Percentiles rank a stretch among this genome's conserved stretches.
These are phyloP conservation scores for Daldinia vernicosa DNA, from an alignment of 495 filamentous ascomycete species.

Conservation along the genomic window DNA sequence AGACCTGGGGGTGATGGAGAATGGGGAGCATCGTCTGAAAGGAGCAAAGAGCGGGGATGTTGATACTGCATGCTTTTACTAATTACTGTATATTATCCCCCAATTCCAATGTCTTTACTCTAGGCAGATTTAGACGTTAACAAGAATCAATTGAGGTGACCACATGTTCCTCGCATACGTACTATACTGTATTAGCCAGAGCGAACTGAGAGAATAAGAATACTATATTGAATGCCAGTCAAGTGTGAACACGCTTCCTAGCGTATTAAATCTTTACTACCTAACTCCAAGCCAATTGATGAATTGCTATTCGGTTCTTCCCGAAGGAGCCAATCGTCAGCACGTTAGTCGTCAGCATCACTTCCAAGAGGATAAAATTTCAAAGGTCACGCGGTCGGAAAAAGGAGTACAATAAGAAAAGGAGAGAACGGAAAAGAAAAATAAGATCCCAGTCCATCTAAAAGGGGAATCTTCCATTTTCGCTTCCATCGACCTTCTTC, in stretches of 20 bases:
- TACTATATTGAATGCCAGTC: slow-evolving; percentile 19
- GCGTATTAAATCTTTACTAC: slow-evolving; percentile 17
- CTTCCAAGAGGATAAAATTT: slow-evolving; percentile 28
- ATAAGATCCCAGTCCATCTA: slow-evolving; percentile 15
- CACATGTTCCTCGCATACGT: neutral
- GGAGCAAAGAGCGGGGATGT: slow-evolving; percentile 28
- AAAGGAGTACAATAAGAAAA: slow-evolving; percentile 24
- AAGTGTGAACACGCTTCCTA: slow-evolving; percentile 21
- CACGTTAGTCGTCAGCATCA: slow-evolving; percentile 30
- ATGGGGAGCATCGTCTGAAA: slow-evolving; percentile 24
- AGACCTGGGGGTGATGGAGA: slow-evolving; percentile 27
- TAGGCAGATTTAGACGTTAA: neutral
- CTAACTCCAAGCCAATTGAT: slow-evolving; percentile 20
- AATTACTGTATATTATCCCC: slow-evolving; percentile 31
- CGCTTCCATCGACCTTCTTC: slow-evolving; percentile 40
- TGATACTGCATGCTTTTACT: slow-evolving; percentile 26
- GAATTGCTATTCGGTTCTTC: slow-evolving; percentile 7
- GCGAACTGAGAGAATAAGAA: slow-evolving; percentile 2
- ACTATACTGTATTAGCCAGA: slow-evolving; percentile 6
- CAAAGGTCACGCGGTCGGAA: slow-evolving; percentile 35
- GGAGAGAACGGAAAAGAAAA: slow-evolving; percentile 11
- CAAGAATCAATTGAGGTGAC: slow-evolving; percentile 7
- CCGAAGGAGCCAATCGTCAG: slow-evolving; percentile 23
- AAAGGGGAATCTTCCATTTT: slow-evolving; percentile 39
- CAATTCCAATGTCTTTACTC: slow-evolving; percentile 2